phyloP scores from a whole-genome alignment of 371 early-diverging fungal species.

The Apophysomyces sp. region DNA sequence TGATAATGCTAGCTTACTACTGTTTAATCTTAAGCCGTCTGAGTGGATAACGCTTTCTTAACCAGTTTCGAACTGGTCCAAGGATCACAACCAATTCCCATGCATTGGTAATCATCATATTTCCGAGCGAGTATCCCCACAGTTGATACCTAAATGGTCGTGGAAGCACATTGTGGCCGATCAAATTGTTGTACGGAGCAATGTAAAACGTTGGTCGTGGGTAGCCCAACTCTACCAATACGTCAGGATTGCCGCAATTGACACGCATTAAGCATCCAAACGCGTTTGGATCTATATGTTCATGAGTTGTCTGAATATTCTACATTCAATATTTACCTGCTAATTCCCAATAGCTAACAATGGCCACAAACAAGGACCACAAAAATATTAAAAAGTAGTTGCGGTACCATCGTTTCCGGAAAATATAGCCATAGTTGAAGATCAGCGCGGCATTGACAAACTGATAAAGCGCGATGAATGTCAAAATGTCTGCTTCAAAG shows the following conservation, averaged over 20 bases:
- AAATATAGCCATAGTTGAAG: constrained; percentile 68
- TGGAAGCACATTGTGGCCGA: constrained; percentile 76
- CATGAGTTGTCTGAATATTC: no score
- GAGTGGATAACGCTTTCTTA: constrained; percentile 16
- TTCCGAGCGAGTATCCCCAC: constrained; percentile 42
- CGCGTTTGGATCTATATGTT: constrained; percentile 68
- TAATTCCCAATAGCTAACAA: constrained; percentile 64
- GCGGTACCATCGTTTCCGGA: constrained; percentile 55
- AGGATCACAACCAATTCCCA: constrained; percentile 41
- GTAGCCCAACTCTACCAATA: constrained; percentile 51
- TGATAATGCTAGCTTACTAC: not conserved
- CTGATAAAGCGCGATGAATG: constrained; percentile 59
- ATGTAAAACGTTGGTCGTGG: constrained; percentile 50
- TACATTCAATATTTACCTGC: constrained; percentile 36
- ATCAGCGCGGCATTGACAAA: constrained; percentile 62
- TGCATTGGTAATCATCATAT: constrained; percentile 25
- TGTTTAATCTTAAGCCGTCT: constrained; percentile 12
- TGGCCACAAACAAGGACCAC: constrained; percentile 51
- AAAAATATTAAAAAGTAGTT: constrained; percentile 61
- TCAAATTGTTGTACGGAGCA: constrained; percentile 54
- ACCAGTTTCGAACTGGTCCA: constrained; percentile 34
- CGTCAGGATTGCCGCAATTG: constrained; percentile 70
- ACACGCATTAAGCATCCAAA: constrained; percentile 68
- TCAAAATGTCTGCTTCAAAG: constrained; percentile 63
- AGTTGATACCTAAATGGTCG: constrained; percentile 54